A percentile compares a stretch with the other conserved stretches of the same genome.
Evolutionary conservation across 169 alveolate genomes (phyloP).

Genomic region (Cryptosporidium andersoni): DNA sequence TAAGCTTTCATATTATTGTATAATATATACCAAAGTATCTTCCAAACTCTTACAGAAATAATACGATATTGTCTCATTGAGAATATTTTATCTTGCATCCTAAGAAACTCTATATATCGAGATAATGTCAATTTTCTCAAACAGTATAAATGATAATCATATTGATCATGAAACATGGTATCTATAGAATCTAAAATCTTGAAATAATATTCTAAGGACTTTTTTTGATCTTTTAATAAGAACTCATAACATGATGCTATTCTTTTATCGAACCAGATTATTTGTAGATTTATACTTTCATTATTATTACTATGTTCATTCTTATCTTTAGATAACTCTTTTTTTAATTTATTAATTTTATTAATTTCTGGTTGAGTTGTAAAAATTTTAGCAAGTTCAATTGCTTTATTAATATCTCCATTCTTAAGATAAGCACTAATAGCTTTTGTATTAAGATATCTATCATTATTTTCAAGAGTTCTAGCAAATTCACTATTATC

Average conservation of each 20-base stretch:
- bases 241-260: slow-evolving; percentile 35
- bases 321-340: neutral
- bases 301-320: neutral
- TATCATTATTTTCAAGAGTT: slow-evolving; percentile 17
- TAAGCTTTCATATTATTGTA: neutral
- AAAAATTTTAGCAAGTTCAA: slow-evolving; percentile 2
- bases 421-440: slow-evolving; percentile 40
- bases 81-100: slow-evolving; percentile 74
- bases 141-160: slow-evolving; percentile 88
- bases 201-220: slow-evolving; percentile 76
- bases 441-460: slow-evolving; percentile 70
- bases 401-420: slow-evolving; percentile 27
- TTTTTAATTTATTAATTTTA: slow-evolving; percentile 1
- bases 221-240: slow-evolving; percentile 68
- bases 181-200: slow-evolving; percentile 82
- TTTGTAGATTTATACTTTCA: slow-evolving; percentile 28
- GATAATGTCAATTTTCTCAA: slow-evolving; percentile 83
- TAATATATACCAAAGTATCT: slow-evolving; percentile 23
- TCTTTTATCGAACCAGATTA: slow-evolving; percentile 55
- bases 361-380: neutral
- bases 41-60: slow-evolving; percentile 20
- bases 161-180: slow-evolving; percentile 87
- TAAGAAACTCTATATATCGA: slow-evolving; percentile 76
- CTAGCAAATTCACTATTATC: slow-evolving; percentile 70
- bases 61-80: slow-evolving; percentile 13